Base-by-base conservation (phyloP, 1,139 yeast genomes). In the Diutina pseudorugosa region DNA sequence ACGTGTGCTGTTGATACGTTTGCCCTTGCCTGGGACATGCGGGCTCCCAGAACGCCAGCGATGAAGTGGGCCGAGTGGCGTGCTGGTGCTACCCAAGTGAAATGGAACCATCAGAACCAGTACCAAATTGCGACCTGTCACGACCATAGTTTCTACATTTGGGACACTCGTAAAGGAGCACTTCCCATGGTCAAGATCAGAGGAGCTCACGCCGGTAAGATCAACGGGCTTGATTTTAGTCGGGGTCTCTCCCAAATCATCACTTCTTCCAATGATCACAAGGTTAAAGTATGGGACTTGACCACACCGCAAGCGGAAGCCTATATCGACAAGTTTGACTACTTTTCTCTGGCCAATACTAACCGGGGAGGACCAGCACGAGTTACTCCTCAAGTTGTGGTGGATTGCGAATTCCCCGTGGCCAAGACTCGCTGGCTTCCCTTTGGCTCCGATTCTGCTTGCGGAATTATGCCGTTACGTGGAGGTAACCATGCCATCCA, bases 61-160 rank as follows among this genome's bases (percentile, higher is more conserved):
- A 77, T 78, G 53, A 78, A 83, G 51, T 90, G 89, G 71, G 90
- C 96, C 6, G 96, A 91, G 62, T 93, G 96, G 95, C 72, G 88
- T 55, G 95, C 97, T 0, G 95, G 95, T 1, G 95, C 97, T 0
- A 82, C 94, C 0, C 98, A 91, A 64, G 96, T 90, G 16, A 90
- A 91, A 65, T 93, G 98, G 98, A 89, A 85, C 62, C 82, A 82
- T 57, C 73, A 75, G 51, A 84, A 91, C 60, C 82, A 90, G 1
- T 77, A 83, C 61, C 78, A 90, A 49, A 64, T 93, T 40, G 96
- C 97, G 0, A 83, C 94, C 1, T 76, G 94, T 23, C 98, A 93
- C 62, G 96, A 89, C 60, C 80, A 84, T 60, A 75, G 81, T 51
- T 78, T 91, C 51, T 82, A 82, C 57, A 70, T 93, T 0, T 93